Evolutionary conservation across 1,284 basidiomycete genomes (phyloP).

Genomic region (Fomitiporia mediterranea): DNA sequence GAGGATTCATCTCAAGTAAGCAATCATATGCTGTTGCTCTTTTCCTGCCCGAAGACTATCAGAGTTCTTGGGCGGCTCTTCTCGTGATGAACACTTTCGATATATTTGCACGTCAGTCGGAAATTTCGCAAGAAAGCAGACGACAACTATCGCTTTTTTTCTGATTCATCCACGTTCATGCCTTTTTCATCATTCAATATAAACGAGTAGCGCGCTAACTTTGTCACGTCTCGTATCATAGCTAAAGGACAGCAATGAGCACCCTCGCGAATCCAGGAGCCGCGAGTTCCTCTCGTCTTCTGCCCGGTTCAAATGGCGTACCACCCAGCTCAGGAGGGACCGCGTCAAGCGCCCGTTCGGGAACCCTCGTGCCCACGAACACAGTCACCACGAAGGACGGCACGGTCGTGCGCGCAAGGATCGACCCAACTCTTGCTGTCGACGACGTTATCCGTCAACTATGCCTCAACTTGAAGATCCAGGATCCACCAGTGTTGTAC

Average conservation of each 20-base stretch:
- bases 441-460: constrained; percentile 77
- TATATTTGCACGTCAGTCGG: constrained; percentile 25
- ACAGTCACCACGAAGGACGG: constrained; percentile 72
- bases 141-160: constrained; percentile 19
- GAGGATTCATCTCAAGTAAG: background rate
- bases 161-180: constrained; percentile 1
- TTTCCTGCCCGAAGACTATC: no score
- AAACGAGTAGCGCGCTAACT: background rate
- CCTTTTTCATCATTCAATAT: background rate
- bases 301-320: background rate
- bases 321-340: no score
- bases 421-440: constrained; percentile 74
- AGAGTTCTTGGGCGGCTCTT: no score
- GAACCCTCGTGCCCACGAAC: constrained; percentile 68
- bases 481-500: constrained; percentile 76
- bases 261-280: background rate
- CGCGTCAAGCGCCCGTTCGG: constrained; percentile 32
- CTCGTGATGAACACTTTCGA: constrained; percentile 19
- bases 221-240: background rate
- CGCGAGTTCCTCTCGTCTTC: constrained; percentile 5
- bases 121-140: constrained; percentile 12
- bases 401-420: constrained; percentile 68
- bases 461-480: constrained; percentile 76
- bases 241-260: constrained; percentile 1
- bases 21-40: background rate